Evolutionary conservation across 2,329 filamentous ascomycete genomes (phyloP).

Genomic region (Moelleriella libera): DNA sequence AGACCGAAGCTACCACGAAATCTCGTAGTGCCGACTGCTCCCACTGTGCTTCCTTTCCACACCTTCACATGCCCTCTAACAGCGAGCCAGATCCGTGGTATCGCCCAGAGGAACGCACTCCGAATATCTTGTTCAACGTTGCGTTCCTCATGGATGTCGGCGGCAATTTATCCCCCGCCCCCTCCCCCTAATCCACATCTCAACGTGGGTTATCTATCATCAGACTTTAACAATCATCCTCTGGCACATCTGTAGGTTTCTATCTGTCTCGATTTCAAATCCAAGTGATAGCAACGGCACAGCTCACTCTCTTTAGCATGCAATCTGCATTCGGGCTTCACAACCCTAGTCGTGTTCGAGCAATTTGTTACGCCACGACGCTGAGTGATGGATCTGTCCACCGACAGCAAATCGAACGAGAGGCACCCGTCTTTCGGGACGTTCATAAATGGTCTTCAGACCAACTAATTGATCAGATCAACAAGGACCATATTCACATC

Average conservation of each 20-base stretch:
- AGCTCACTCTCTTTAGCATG: conserved; percentile 41
- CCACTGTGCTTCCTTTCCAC: conserved; percentile 91
- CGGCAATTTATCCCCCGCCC: conserved; percentile 72
- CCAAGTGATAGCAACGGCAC: neutral
- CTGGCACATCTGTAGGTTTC: conserved; percentile 63
- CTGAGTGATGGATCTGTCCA: conserved; percentile 79
- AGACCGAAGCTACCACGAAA: conserved; percentile 60
- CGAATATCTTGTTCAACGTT: conserved; percentile 87
- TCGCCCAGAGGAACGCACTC: conserved; percentile 87
- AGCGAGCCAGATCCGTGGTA: conserved; percentile 80
- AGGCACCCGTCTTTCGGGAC: conserved; percentile 84
- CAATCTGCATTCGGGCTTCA: conserved; percentile 96
- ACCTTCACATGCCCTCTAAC: conserved; percentile 93
- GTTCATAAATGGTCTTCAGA: conserved; percentile 79
- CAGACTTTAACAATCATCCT: conserved; percentile 97
- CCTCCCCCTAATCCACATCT: conserved; percentile 66
- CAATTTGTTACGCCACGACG: conserved; percentile 93
- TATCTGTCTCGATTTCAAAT: neutral
- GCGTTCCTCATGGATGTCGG: conserved; percentile 72
- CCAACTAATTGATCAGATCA: conserved; percentile 71
- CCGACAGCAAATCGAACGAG: conserved; percentile 80
- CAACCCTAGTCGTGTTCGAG: conserved; percentile 56
- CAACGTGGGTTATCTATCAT: conserved; percentile 93
- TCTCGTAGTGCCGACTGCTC: conserved; percentile 70
- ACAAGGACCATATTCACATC: conserved; percentile 80